Conservation (phyloP, 169 alveolate species). For the Cryptosporidium sp. region DNA sequence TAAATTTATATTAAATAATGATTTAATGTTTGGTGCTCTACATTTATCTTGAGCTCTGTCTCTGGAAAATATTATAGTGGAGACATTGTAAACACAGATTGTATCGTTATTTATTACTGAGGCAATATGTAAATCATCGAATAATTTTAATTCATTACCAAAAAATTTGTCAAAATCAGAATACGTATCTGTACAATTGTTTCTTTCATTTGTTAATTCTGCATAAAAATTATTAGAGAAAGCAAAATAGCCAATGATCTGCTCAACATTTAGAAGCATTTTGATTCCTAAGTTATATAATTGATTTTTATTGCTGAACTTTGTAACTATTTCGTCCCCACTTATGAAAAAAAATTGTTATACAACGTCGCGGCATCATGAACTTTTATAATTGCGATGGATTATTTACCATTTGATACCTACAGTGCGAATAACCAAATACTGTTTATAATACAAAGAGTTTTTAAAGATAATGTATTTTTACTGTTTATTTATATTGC, state of each 20-base stretch:
- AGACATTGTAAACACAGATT: slow-evolving; percentile 11
- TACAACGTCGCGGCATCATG: neutral
- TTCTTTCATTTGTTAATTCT: slow-evolving; percentile 2
- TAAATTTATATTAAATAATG: slow-evolving; percentile 27
- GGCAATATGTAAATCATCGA: slow-evolving; percentile 44
- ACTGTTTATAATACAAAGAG: slow-evolving; percentile 10
- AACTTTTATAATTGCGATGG: neutral
- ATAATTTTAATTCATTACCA: slow-evolving; percentile 23
- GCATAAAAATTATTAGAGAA: slow-evolving; percentile 1
- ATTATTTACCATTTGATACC: slow-evolving; percentile 18
- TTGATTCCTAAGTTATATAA: neutral
- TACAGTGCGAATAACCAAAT: slow-evolving; percentile 28
- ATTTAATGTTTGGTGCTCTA: neutral
- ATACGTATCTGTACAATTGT: neutral
- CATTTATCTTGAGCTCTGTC: neutral
- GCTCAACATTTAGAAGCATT: slow-evolving; percentile 41
- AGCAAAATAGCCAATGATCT: slow-evolving; percentile 56
- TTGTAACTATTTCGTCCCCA: slow-evolving; percentile 12
- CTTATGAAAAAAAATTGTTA: neutral
- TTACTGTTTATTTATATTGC: slow-evolving; percentile 38
- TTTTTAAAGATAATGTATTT: slow-evolving; percentile 51
- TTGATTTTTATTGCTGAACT: neutral
- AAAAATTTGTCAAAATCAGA: neutral
- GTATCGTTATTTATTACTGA: slow-evolving; percentile 1
- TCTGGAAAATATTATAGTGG: neutral